Evolutionary conservation across 441 rosid genomes (phyloP).

Genomic region (Geranium incanum): DNA sequence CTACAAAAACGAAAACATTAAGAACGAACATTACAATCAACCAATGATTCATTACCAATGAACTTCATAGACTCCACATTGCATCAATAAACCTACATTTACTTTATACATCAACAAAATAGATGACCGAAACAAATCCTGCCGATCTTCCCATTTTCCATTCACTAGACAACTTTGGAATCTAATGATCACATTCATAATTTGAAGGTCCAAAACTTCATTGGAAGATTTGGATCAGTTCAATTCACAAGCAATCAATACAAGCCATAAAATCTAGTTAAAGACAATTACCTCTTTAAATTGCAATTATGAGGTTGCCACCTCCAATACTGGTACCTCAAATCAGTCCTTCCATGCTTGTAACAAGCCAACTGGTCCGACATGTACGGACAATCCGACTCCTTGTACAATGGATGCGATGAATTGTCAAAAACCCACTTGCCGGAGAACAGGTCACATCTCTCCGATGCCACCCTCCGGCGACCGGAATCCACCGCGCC

Average conservation of each 20-base stretch:
- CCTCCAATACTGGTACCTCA: slow-evolving; percentile 75
- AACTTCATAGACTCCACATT: neutral
- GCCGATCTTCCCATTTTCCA: neutral
- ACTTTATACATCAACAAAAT: neutral
- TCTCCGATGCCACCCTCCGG: slow-evolving; percentile 33
- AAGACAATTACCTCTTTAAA: slow-evolving; percentile 47
- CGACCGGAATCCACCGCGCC: slow-evolving; percentile 23
- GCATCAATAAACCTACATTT: slow-evolving; percentile 1
- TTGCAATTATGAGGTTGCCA: slow-evolving; percentile 92
- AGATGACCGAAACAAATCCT: neutral
- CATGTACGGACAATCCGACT: slow-evolving; percentile 85
- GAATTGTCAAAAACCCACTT: slow-evolving; percentile 76
- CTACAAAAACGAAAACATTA: slow-evolving; percentile 27
- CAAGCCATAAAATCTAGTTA: too few relatives aligned
- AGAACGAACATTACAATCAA: too few relatives aligned
- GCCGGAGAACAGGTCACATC: slow-evolving; percentile 71
- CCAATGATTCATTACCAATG: neutral
- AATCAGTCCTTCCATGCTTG: slow-evolving; percentile 85
- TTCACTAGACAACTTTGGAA: neutral
- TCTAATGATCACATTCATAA: neutral
- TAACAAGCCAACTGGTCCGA: slow-evolving; percentile 93
- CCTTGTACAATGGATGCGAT: slow-evolving; percentile 65
- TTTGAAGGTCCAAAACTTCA: neutral
- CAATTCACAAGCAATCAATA: neutral
- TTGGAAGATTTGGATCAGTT: too few relatives aligned